Conservation (phyloP, 768 basidiomycete species). For the Hypholoma sublateritium region DNA sequence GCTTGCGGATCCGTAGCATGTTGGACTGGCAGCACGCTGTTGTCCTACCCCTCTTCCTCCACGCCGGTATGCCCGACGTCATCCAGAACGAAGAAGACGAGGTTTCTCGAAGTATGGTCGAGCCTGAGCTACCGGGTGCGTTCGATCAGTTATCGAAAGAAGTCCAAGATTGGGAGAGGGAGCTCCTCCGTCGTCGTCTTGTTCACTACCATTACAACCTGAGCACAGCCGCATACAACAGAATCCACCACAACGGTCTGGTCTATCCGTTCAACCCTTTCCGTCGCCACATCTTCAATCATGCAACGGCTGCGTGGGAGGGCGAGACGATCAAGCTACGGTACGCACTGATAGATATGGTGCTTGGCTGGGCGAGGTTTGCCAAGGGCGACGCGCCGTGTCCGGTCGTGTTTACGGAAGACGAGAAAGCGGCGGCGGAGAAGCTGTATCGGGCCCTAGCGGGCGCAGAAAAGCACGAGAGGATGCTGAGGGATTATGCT, state of each 20-base stretch:
- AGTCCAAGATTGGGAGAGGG: slow-evolving; percentile 28
- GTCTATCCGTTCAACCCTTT: slow-evolving; percentile 19
- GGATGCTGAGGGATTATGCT: slow-evolving; percentile 12
- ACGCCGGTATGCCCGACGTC: slow-evolving; percentile 39
- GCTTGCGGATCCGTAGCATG: slow-evolving; percentile 38
- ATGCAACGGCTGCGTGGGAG: slow-evolving; percentile 30
- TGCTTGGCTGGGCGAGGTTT: slow-evolving; percentile 23
- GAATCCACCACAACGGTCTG: slow-evolving; percentile 23
- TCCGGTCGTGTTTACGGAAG: slow-evolving; percentile 28
- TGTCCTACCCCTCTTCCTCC: slow-evolving; percentile 53
- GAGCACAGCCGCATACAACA: slow-evolving; percentile 39
- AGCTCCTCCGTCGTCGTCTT: slow-evolving; percentile 44
- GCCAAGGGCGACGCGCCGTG: slow-evolving; percentile 25
- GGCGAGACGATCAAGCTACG: slow-evolving; percentile 32
- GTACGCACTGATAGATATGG: slow-evolving; percentile 26
- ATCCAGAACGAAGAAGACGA: slow-evolving; percentile 49
- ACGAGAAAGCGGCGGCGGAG: slow-evolving; percentile 24
- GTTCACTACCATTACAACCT: slow-evolving; percentile 50
- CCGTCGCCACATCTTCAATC: slow-evolving; percentile 26
- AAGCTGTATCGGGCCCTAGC: slow-evolving; percentile 21
- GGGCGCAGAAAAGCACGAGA: slow-evolving; percentile 18
- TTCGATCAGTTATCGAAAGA: slow-evolving; percentile 39
- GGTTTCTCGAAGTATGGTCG: slow-evolving; percentile 35
- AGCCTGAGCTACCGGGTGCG: slow-evolving; percentile 44
- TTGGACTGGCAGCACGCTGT: slow-evolving; percentile 57